These are phyloP conservation scores for Xylaria sp. DNA, from an alignment of 2,329 filamentous ascomycete genomes.

Conservation along the genomic window DNA sequence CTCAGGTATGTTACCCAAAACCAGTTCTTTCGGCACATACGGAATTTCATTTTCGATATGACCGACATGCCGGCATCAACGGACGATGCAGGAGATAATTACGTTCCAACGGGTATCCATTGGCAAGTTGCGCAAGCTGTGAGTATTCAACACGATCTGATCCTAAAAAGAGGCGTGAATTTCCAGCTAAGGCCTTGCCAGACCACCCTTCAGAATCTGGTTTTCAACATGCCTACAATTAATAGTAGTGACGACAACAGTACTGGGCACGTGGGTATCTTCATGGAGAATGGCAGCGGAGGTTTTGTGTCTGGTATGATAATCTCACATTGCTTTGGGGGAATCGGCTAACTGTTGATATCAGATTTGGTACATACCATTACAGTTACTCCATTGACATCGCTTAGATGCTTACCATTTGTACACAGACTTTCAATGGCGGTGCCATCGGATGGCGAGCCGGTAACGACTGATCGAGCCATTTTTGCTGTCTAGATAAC, in stretches of 20 bases:
- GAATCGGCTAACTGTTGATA: too few species aligned
- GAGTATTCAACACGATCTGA: too few species aligned
- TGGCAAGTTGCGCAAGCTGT: slow-evolving; percentile 70
- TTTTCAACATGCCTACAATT: slow-evolving; percentile 62
- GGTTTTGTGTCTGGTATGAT: slow-evolving; percentile 66
- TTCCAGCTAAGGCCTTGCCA: too few species aligned
- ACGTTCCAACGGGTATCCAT: slow-evolving; percentile 64
- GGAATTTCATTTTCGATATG: slow-evolving; percentile 64
- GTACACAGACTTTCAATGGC: slow-evolving; percentile 63
- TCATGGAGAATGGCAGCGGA: slow-evolving; percentile 69
- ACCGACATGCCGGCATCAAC: slow-evolving; percentile 57
- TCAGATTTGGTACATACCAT: too few species aligned
- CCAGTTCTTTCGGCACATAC: slow-evolving; percentile 66
- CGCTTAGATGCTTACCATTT: too few species aligned
- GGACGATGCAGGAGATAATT: slow-evolving; percentile 48
- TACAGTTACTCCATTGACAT: too few species aligned
- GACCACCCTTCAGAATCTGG: slow-evolving; percentile 68
- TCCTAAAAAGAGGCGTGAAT: too few species aligned
- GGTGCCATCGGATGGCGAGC: slow-evolving; percentile 63
- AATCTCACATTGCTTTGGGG: too few species aligned
- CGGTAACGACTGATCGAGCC: too few species aligned
- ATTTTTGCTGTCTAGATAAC: too few species aligned
- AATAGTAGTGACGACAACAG: too few species aligned
- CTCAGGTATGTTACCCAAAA: slow-evolving; percentile 64
- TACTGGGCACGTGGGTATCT: slow-evolving; percentile 62